Conservation (phyloP, 2,329 filamentous ascomycete species). For the Pestalotiopsis fici region DNA sequence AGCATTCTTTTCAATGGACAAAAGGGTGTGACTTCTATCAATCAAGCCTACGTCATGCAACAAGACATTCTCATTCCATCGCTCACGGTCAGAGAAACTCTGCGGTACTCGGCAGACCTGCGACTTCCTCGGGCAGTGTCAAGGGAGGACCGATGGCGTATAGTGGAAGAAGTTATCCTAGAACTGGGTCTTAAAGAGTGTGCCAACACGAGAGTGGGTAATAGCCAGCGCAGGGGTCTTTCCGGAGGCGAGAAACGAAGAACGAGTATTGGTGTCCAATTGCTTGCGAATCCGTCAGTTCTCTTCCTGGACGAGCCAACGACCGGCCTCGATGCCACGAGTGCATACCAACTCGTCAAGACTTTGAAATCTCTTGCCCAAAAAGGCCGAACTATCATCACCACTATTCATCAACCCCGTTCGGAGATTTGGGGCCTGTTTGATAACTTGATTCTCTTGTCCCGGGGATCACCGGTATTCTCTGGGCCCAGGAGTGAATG, state of each 20-base stretch:
- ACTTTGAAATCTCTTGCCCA: constrained; percentile 69
- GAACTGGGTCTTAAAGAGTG: constrained; percentile 78
- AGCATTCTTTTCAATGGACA: constrained; percentile 62
- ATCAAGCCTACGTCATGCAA: constrained; percentile 74
- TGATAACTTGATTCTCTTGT: constrained; percentile 70
- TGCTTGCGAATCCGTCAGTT: constrained; percentile 77
- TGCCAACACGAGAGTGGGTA: constrained; percentile 73
- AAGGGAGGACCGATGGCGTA: constrained; percentile 55
- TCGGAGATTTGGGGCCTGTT: constrained; percentile 81
- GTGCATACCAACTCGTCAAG: constrained; percentile 71
- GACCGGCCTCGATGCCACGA: constrained; percentile 76
- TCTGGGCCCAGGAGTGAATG: constrained; percentile 61
- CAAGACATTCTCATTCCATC: constrained; percentile 74
- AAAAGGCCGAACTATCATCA: constrained; percentile 71
- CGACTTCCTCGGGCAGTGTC: constrained; percentile 66
- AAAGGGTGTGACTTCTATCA: constrained; percentile 51
- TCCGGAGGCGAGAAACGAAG: constrained; percentile 79
- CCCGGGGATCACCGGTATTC: constrained; percentile 68
- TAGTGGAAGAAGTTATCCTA: constrained; percentile 77
- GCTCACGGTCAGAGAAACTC: constrained; percentile 74
- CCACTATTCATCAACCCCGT: constrained; percentile 75
- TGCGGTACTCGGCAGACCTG: constrained; percentile 72
- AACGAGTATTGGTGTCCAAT: constrained; percentile 76
- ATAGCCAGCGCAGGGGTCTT: constrained; percentile 70
- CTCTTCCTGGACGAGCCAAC: constrained; percentile 81